These are phyloP conservation scores for Camellia granthamiana DNA, from an alignment of 148 eudicot species.

Conservation along the genomic window DNA sequence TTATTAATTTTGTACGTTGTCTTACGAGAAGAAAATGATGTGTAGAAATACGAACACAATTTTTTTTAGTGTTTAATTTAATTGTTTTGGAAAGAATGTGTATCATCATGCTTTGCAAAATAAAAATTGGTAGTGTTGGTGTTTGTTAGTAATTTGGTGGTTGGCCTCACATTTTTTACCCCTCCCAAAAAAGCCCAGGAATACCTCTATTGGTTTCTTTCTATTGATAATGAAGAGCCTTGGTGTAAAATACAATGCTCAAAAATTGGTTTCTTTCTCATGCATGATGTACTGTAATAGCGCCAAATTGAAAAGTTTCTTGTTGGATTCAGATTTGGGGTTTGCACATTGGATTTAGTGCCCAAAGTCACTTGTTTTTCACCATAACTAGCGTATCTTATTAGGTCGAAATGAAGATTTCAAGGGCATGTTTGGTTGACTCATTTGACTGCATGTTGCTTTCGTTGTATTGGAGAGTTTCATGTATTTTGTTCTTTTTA, in stretches of 20 bases:
- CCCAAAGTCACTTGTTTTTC: neutral
- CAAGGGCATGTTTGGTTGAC: too few species aligned
- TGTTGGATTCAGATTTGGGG: neutral
- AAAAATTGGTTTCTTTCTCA: neutral
- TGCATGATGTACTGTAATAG: neutral
- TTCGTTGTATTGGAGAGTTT: neutral
- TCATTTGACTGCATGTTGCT: neutral
- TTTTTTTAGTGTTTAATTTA: neutral
- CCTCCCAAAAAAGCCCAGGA: neutral
- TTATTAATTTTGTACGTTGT: neutral
- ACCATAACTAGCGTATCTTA: neutral
- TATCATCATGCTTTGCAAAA: constrained; percentile 1
- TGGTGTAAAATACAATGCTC: neutral
- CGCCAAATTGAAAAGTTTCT: neutral
- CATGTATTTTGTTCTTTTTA: neutral
- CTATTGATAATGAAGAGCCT: neutral
- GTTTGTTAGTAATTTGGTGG: neutral
- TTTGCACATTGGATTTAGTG: neutral
- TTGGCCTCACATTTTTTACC: neutral
- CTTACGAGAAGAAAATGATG: neutral
- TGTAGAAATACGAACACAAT: neutral
- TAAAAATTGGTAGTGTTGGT: neutral
- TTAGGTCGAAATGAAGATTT: neutral
- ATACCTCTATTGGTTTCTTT: neutral
- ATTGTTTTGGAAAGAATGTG: neutral